Evolutionary conservation across 1,139 yeast genomes (phyloP).

Genomic region (Debaryomyces coudertii): DNA sequence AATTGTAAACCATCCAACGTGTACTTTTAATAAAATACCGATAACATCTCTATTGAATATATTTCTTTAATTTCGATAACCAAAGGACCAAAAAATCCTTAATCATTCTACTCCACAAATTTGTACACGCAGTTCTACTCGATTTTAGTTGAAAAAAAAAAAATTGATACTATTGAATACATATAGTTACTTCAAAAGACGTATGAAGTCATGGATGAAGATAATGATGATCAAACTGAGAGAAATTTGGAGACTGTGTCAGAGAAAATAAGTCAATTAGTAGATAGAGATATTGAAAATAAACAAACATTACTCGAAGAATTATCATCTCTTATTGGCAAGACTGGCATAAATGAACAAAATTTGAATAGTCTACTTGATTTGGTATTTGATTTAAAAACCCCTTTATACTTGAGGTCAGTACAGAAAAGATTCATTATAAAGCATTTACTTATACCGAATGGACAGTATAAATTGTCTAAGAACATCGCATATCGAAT

Average conservation of each 20-base stretch:
- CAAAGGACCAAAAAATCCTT: neutral
- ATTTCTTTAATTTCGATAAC: neutral
- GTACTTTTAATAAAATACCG: conserved; percentile 36
- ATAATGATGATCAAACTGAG: neutral
- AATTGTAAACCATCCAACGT: conserved; percentile 40
- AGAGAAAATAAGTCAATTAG: conserved; percentile 2
- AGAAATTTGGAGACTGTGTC: neutral
- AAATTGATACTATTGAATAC: too few relatives aligned
- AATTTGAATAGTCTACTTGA: conserved; percentile 9
- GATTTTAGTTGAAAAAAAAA: neutral
- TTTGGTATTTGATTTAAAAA: conserved; percentile 7
- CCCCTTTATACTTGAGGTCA: conserved; percentile 4
- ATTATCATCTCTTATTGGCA: conserved; percentile 3
- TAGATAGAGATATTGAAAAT: conserved; percentile 1
- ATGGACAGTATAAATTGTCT: conserved; percentile 15
- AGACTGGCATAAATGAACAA: conserved; percentile 11
- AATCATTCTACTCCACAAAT: neutral
- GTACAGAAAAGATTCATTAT: conserved; percentile 19
- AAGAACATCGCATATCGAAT: conserved; percentile 23
- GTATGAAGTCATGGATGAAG: neutral
- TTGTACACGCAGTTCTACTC: neutral
- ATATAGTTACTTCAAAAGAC: neutral
- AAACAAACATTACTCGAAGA: conserved; percentile 7
- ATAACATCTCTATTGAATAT: conserved; percentile 11
- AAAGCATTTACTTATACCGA: conserved; percentile 19